Base-by-base conservation (phyloP, 169 alveolate species). In the Plasmodium malariae region DNA sequence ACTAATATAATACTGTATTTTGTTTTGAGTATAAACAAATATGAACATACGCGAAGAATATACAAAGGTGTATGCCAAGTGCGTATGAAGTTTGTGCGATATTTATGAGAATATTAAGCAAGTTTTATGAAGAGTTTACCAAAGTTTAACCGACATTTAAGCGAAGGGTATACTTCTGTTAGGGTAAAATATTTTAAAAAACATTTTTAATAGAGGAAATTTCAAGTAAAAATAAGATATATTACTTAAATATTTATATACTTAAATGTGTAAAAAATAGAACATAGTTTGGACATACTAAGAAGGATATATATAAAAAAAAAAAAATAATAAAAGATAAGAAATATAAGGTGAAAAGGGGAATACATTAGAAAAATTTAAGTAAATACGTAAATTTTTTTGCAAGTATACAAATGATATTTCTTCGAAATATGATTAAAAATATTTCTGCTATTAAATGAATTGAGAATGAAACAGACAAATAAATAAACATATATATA, bases 241-340 rank as follows among this genome's bases (percentile, higher is more conserved):
- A 74, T 55, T 74, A 59, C 6, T 21, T 11, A 74, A 36, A 30
- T 48, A 28, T 26, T 17, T 49, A 45, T 63, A 71, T 45, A 51
- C 21, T 40, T 55, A 54, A 34, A 36, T 57, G 68, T 73, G 72
- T 51, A 49, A 45, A 49, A 62, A 78, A 62, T 14, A 78, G 68
- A 34, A 68, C 48, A 12, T 28, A 78, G 45, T 78, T 51, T 78
- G 65, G 80, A 78, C 43, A 78, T 65, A 36, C 76, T 68, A 32
- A 28, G 60, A 63, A 78, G 12, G 54, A 63, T 11, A 45, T 43
- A 78, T 9, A 37, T 28, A 45, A 55, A 63, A 63, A 62, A 78
- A 26, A 48, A 26, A 40, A 26, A 55, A 55, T 19, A 34, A 17
- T 28, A 40, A 5, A 21, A 36, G 17, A 57, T 6, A 74, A 59